These are phyloP conservation scores for Eucalyptus marginata DNA, from an alignment of 345 rosid genomes.

Conservation along the genomic window DNA sequence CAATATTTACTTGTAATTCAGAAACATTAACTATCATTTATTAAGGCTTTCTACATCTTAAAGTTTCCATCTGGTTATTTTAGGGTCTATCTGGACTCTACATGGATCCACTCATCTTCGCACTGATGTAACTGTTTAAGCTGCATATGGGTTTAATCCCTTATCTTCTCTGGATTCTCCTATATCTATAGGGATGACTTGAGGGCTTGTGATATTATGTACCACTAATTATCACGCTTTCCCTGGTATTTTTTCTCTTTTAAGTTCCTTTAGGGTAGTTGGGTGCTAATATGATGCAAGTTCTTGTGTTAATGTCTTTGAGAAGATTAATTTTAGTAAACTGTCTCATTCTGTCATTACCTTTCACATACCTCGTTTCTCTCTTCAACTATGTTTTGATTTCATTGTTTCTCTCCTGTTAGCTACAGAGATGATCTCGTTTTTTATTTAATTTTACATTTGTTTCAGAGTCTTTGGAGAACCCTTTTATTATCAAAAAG, in stretches of 20 bases:
- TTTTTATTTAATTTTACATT: not conserved
- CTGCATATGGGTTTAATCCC: not conserved
- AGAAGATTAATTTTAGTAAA: not conserved
- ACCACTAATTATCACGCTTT: not conserved
- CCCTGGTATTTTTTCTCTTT: not conserved
- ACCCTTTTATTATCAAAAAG: conserved; percentile 11
- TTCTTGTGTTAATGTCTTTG: not conserved
- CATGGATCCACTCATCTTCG: not conserved
- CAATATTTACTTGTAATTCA: not conserved
- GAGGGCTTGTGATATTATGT: not conserved
- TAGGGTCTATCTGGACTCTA: not conserved
- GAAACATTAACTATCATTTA: not conserved
- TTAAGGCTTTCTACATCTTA: not conserved
- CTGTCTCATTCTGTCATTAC: not conserved
- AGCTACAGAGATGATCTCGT: not conserved
- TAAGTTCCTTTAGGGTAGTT: not conserved
- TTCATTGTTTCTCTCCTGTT: not conserved
- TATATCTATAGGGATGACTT: not conserved
- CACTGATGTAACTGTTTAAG: not conserved
- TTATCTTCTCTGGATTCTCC: not conserved
- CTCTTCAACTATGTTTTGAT: not conserved
- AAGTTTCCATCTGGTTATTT: not conserved
- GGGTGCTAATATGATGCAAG: not conserved
- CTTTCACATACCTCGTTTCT: not conserved
- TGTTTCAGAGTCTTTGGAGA: conserved; percentile 29